Evolutionary conservation across 768 basidiomycete genomes (phyloP), one percentile per base, ranked within the genome.

Genomic region (Termitomyces heimii): DNA sequence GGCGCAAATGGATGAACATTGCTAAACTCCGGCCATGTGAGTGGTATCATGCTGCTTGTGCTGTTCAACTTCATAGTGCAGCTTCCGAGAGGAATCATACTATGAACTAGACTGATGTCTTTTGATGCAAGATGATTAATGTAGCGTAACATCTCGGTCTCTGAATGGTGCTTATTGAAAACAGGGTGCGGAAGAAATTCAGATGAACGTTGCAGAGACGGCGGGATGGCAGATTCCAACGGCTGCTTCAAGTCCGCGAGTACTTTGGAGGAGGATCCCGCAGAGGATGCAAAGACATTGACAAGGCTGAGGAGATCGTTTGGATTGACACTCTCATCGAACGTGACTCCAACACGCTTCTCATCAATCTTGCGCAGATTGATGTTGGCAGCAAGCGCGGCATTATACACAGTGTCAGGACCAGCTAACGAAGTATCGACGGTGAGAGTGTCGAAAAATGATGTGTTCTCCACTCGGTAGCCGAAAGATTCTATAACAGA

Each of bases 41-140:
- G 75, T 3, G 96, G 95, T 43, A 93, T 88, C 94, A 98, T 98
- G 65, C 95, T 96, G 45, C 92, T 94, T 3, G 95, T 97, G 68
- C 93, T 94, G 76, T 99, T 99, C 55, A 99, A 81, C 74, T 98
- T 97, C 94, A 96, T 97, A 6, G 94, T 96, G 72, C 94, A 95
- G 69, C 92, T 94, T 56, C 94, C 94, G 3, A 95, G 82, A 13
- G 92, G 88, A 63, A 97, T 98, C 93, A 98, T 98, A 45, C 92
- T 84, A 69, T 99, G 97, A 9, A 92, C 89, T 32, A 99, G 86
- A 29, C 92, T 88, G 56, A 98, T 82, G 68, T 99, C 97, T 75
- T 98, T 98, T 37, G 86, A 86, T 59, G 94, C 91, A 49, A 99
- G 82, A 63, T 94, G 89, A 73, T 92, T 84, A 66, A 98, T 92